Evolutionary conservation across 768 basidiomycete species (phyloP).

Genomic region (Lentinula detonsa): DNA sequence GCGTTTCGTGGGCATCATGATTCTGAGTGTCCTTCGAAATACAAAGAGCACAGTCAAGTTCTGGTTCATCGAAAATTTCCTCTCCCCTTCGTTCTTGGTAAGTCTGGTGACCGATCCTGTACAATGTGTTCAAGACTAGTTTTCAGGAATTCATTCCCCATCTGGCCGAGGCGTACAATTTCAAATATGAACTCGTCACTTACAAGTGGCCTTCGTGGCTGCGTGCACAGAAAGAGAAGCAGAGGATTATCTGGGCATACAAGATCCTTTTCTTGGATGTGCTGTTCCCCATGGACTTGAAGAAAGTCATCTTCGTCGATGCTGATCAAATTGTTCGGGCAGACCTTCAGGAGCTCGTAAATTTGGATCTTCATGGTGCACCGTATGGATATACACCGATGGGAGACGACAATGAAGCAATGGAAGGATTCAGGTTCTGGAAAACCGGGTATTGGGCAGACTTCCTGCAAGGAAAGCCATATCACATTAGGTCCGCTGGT

Average conservation of each 20-base stretch:
- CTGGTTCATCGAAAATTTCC: slow-evolving; percentile 99
- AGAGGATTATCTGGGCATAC: slow-evolving; percentile 98
- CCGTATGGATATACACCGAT: slow-evolving; percentile 97
- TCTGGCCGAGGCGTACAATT: slow-evolving; percentile 84
- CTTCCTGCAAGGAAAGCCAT: slow-evolving; percentile 74
- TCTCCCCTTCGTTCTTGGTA: slow-evolving; percentile 94
- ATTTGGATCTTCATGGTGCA: slow-evolving; percentile 85
- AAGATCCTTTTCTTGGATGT: slow-evolving; percentile 99
- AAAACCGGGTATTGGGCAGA: slow-evolving; percentile 96
- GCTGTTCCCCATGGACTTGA: slow-evolving; percentile 97
- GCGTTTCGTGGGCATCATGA: slow-evolving; percentile 99
- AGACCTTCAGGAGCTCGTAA: slow-evolving; percentile 93
- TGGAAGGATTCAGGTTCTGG: slow-evolving; percentile 99
- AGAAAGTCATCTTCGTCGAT: slow-evolving; percentile 99
- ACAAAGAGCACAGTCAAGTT: slow-evolving; percentile 96
- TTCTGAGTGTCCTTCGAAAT: slow-evolving; percentile 90
- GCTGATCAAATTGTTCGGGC: slow-evolving; percentile 96
- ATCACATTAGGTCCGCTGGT: slow-evolving; percentile 80
- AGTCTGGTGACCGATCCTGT: slow-evolving; percentile 16
- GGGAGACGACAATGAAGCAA: slow-evolving; percentile 91
- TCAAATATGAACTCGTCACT: slow-evolving; percentile 95
- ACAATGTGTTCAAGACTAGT: not conserved
- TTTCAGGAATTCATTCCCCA: slow-evolving; percentile 89
- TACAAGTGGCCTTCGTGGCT: slow-evolving; percentile 99
- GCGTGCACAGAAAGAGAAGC: slow-evolving; percentile 95